Percentiles rank a stretch among this genome's conserved stretches.
These are phyloP conservation scores for Claviceps arundinis DNA, from an alignment of 2,329 filamentous ascomycete species.

Conservation along the genomic window DNA sequence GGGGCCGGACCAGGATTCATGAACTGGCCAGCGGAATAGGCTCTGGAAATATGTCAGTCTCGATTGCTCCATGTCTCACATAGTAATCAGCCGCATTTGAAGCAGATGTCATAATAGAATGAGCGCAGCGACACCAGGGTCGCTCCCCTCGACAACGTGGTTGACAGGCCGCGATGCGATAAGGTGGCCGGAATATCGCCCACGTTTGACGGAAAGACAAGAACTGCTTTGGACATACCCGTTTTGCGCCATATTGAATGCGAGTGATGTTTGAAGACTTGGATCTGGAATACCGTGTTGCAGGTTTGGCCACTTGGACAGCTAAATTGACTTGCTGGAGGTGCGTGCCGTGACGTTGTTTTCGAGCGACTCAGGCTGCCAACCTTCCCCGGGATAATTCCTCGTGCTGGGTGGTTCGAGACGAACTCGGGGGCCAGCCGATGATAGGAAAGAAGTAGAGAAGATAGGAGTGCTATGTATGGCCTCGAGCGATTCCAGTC, in stretches of 20 bases:
- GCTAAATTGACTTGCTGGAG: background rate
- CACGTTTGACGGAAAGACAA: background rate
- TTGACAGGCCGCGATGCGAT: background rate
- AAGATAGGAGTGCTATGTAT: background rate
- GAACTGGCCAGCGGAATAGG: conserved; percentile 56
- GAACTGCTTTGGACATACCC: conserved; percentile 10
- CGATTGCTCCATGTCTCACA: background rate
- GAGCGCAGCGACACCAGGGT: background rate
- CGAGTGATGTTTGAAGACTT: background rate
- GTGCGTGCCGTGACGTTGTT: background rate
- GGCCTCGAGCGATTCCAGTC: background rate
- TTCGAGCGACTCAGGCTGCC: background rate
- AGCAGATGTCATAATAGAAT: background rate
- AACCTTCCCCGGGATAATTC: background rate
- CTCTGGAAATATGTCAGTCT: conserved; percentile 22
- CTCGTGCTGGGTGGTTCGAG: background rate
- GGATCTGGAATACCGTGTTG: background rate
- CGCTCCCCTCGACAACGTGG: background rate
- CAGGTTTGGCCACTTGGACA: background rate
- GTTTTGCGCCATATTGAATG: conserved; percentile 21
- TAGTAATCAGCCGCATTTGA: background rate
- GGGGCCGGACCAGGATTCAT: conserved; percentile 97
- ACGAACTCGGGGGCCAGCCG: background rate
- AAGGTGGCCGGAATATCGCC: background rate
- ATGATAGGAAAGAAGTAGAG: background rate